Evolutionary conservation across 2,329 filamentous ascomycete genomes (phyloP).

Genomic region (Biscogniauxia marginata): DNA sequence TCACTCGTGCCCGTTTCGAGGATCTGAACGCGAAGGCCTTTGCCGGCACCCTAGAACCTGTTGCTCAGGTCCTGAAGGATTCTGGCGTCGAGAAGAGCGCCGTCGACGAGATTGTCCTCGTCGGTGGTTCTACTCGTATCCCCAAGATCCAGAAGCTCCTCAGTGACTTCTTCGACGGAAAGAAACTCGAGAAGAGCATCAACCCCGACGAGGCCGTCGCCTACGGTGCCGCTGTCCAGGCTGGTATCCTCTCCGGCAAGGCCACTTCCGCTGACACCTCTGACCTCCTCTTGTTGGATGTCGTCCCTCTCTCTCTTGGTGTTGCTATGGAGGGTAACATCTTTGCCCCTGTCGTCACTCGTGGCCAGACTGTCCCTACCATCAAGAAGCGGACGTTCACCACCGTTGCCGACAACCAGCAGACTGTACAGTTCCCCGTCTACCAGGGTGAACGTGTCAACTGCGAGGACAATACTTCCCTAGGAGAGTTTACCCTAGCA

Average conservation of each 20-base stretch:
- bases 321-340: constrained; percentile 99
- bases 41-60: constrained; percentile 88
- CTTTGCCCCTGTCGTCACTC: constrained; percentile 88
- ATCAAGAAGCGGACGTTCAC: constrained; percentile 87
- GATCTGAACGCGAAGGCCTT: constrained; percentile 97
- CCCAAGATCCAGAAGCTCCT: constrained; percentile 98
- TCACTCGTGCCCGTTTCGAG: constrained; percentile 98
- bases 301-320: constrained; percentile 93
- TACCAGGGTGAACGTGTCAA: constrained; percentile 97
- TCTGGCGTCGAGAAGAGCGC: constrained; percentile 81
- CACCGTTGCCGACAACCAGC: constrained; percentile 75
- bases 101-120: constrained; percentile 98
- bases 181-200: constrained; percentile 99
- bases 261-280: constrained; percentile 91
- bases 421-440: constrained; percentile 86
- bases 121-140: constrained; percentile 98
- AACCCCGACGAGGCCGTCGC: constrained; percentile 99
- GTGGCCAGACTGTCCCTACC: constrained; percentile 72
- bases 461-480: constrained; percentile 96
- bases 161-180: constrained; percentile 98
- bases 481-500: constrained; percentile 95
- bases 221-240: constrained; percentile 97
- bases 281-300: constrained; percentile 93
- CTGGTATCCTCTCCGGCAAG: constrained; percentile 97
- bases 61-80: constrained; percentile 96